Evolutionary conservation across 176 grass and related monocot species (phyloP).

Genomic region (Cenchrus americanus): DNA sequence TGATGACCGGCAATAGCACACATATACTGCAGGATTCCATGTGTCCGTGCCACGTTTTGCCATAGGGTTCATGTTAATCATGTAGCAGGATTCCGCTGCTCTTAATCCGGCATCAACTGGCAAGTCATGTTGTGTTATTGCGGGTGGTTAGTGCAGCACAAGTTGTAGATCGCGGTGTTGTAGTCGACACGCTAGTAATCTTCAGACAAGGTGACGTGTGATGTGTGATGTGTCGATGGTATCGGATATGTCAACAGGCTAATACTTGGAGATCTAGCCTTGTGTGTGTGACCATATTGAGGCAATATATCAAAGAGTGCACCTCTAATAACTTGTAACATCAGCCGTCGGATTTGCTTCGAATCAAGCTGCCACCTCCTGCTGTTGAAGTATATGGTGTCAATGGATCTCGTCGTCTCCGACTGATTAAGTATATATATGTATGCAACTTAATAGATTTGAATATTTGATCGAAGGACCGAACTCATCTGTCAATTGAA

Average conservation of each 20-base stretch:
- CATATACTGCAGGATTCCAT: not conserved
- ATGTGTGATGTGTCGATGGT: not conserved
- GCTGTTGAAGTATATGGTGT: too few species aligned
- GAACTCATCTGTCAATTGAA: too few species aligned
- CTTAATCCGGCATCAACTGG: constrained; percentile 21
- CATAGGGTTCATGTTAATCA: not conserved
- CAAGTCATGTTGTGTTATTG: constrained; percentile 19
- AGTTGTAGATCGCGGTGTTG: not conserved
- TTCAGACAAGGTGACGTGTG: not conserved
- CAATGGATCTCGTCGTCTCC: too few species aligned
- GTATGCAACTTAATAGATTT: too few species aligned
- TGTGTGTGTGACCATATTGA: not conserved
- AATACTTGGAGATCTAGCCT: too few species aligned
- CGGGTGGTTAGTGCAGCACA: constrained; percentile 30
- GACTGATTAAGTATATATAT: too few species aligned
- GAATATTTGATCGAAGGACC: too few species aligned
- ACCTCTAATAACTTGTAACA: not conserved
- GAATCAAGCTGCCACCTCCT: not conserved
- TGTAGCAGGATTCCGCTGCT: constrained; percentile 35
- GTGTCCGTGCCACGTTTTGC: constrained; percentile 7
- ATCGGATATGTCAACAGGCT: not conserved
- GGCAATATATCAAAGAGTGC: not conserved
- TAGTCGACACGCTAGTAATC: constrained; percentile 10
- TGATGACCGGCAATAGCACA: not conserved
- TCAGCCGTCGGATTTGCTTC: not conserved